These are phyloP conservation scores for Fusarium sterilihyphosum DNA, from an alignment of 2,329 filamentous ascomycete species.

Conservation along the genomic window DNA sequence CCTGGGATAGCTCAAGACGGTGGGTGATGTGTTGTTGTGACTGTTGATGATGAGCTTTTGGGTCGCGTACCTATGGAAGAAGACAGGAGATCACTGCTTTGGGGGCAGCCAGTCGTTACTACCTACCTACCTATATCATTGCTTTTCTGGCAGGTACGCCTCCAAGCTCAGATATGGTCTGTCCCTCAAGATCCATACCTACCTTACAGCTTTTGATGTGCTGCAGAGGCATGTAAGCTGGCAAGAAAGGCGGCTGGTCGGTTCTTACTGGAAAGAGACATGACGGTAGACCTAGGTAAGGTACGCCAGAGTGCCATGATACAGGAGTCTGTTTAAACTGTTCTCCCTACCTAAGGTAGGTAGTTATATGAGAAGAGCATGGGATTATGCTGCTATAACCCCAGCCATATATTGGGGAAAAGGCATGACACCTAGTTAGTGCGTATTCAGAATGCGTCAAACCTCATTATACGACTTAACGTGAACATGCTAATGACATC, in stretches of 20 bases:
- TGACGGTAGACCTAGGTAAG: background rate
- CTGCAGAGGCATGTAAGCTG: background rate
- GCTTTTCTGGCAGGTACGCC: background rate
- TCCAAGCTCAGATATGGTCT: background rate
- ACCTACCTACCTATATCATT: too few relatives aligned
- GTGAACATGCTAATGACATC: background rate
- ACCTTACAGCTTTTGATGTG: background rate
- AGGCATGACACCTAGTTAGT: background rate
- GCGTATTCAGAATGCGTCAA: background rate
- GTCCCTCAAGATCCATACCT: background rate
- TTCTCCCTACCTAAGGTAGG: background rate
- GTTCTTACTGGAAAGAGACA: background rate
- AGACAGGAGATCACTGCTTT: background rate
- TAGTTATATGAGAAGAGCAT: background rate
- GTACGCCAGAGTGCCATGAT: background rate
- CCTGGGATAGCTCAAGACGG: background rate
- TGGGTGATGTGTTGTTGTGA: background rate
- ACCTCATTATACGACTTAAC: background rate
- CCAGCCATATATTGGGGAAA: background rate
- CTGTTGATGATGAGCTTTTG: background rate
- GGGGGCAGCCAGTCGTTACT: background rate
- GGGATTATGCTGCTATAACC: background rate
- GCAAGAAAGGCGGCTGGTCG: background rate
- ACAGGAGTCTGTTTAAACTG: fast-evolving
- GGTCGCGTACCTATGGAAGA: background rate